These are phyloP conservation scores for Alisma plantagoaquatica DNA, from an alignment of 106 monocot species.

Conservation along the genomic window DNA sequence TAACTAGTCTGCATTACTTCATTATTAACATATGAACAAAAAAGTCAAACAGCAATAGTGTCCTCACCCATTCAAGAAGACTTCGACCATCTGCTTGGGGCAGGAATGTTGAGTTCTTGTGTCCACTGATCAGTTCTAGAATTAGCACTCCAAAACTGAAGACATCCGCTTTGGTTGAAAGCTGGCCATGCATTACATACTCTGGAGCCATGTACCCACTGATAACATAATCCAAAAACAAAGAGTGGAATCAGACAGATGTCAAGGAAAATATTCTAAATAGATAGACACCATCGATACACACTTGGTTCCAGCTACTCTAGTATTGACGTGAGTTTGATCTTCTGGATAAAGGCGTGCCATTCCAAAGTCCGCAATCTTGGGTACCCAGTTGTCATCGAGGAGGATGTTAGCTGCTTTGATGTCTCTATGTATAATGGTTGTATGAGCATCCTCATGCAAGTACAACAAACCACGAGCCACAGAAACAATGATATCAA, in stretches of 20 bases:
- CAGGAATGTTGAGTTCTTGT: constrained; percentile 43
- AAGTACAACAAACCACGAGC: constrained; percentile 71
- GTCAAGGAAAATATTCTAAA: no score
- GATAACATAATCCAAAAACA: not conserved
- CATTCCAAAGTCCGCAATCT: constrained; percentile 86
- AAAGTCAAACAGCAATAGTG: no score
- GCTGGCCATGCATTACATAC: constrained; percentile 58
- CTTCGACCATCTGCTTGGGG: constrained; percentile 27
- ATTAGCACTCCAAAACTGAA: constrained; percentile 73
- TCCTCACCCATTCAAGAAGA: constrained; percentile 62
- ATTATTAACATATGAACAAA: no score
- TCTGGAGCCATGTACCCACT: constrained; percentile 85
- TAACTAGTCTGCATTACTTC: no score
- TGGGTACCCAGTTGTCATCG: constrained; percentile 49
- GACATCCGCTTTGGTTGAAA: constrained; percentile 63
- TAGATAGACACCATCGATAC: no score
- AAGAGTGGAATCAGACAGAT: no score
- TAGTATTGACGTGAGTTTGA: constrained; percentile 45
- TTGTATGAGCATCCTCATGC: constrained; percentile 65
- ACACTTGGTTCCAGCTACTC: constrained; percentile 60
- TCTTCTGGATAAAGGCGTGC: constrained; percentile 59
- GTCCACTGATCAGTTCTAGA: constrained; percentile 54
- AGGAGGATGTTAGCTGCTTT: constrained; percentile 81
- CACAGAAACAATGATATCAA: constrained; percentile 48
- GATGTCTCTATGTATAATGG: constrained; percentile 78